Evolutionary conservation across 495 filamentous ascomycete genomes (phyloP).

Genomic region (Glutinoglossum americanum): DNA sequence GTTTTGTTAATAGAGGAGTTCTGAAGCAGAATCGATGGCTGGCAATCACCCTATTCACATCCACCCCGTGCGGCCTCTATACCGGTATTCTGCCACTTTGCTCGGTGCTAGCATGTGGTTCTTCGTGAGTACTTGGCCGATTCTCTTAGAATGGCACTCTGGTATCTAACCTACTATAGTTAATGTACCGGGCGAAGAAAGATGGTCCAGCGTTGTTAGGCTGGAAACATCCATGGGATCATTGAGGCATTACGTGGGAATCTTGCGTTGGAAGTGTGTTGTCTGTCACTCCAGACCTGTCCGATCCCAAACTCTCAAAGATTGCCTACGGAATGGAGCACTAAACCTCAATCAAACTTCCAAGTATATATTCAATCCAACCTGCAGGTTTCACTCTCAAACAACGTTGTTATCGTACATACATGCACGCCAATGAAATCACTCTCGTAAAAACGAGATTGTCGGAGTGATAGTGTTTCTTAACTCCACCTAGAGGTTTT

Average conservation of each 20-base stretch:
- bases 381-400: no score
- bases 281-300: neutral
- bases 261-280: neutral
- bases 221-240: conserved; percentile 97
- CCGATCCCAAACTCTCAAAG: neutral
- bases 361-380: no score
- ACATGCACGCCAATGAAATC: no score
- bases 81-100: conserved; percentile 65
- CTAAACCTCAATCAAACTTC: no score
- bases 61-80: conserved; percentile 51
- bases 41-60: conserved; percentile 51
- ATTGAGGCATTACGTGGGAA: conserved; percentile 30
- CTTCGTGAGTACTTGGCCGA: conserved; percentile 40
- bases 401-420: no score
- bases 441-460: no score
- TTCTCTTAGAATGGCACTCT: neutral
- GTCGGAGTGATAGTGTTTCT: no score
- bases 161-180: conserved; percentile 22
- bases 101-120: conserved; percentile 98
- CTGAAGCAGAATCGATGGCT: conserved; percentile 25
- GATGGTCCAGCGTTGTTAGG: conserved; percentile 74
- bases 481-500: no score
- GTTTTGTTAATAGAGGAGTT: conserved; percentile 1
- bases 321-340: neutral
- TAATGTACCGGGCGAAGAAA: conserved; percentile 92